Evolutionary conservation across 148 eudicot species (phyloP), one percentile per base, ranked within the genome.

Genomic region (Cornus suecica): DNA sequence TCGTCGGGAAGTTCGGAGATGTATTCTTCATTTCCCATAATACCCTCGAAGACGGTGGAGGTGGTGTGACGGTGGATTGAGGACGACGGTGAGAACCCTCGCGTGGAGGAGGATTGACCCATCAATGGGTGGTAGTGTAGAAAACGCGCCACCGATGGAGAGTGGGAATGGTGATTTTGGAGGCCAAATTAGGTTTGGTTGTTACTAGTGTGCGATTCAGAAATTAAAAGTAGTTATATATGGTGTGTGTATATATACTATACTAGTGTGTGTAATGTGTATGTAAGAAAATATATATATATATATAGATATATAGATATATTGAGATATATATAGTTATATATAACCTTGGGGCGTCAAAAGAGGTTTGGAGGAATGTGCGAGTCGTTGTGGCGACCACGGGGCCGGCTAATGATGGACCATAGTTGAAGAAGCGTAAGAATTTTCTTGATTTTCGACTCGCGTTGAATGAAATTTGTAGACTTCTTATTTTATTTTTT

Each of bases 1-100:
- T 86, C 89, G 75, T 88, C 91, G 0, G 91, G 91, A 2, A 88
- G 81, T 0, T 82, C 77, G 0, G 80, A 77, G 16, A 83, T 77
- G 52, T 69, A 69, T 64, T 88, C 87, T 9, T 26, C 42, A 24
- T 0, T 29, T 22, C 28, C 62, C 22, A 45, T 26, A 34, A 61
- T 10, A 6, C 10, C 27, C 34, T 11, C 31, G 32, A 8, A 45
- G 54, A 18, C 67, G 15, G 32, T 10, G 61, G 69, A 2, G 41
- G 22, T 13, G 9, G 20, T 23, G 41, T 8, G 75, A 23, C 75
- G 52, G 23, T 62, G 68, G 29, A 24, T 61, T 23, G 51, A 67
- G 27, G 2, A 48, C 3, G 51, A 8, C 9, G 51, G 22, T 10
- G 27, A 24, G 23, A 65, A 63, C 68, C 60, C 32, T 4, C 45